Percentiles rank a stretch among this genome's conserved stretches.
Evolutionary conservation across 768 basidiomycete genomes (phyloP).

Genomic region (Calocera cornea): DNA sequence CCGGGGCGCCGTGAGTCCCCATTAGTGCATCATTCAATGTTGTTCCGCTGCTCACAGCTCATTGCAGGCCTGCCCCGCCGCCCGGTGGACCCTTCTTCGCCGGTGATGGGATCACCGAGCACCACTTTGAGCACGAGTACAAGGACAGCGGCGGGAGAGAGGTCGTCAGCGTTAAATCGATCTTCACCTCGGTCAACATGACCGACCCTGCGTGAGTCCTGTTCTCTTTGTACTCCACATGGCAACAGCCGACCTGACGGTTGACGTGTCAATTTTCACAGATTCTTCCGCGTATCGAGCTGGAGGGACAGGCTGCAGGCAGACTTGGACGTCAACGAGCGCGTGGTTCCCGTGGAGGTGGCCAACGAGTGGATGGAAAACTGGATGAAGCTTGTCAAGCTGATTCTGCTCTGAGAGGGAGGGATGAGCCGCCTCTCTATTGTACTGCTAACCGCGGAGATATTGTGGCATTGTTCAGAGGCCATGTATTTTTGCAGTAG

Average conservation of each 20-base stretch:
- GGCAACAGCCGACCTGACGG: neutral
- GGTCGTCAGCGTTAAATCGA: neutral
- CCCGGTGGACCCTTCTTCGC: neutral
- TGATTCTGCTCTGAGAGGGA: neutral
- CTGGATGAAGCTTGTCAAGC: neutral
- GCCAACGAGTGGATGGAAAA: neutral
- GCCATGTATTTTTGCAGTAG: too few relatives aligned
- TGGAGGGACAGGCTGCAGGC: neutral
- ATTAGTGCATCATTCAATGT: neutral
- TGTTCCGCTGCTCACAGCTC: neutral
- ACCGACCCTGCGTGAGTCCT: neutral
- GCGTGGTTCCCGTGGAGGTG: neutral
- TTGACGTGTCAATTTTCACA: neutral
- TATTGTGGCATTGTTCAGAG: too few relatives aligned
- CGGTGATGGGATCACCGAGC: neutral
- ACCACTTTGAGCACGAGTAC: neutral
- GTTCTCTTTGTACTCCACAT: too few relatives aligned
- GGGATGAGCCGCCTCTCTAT: too few relatives aligned
- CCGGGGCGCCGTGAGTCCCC: neutral
- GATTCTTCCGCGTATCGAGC: neutral
- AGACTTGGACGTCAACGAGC: neutral
- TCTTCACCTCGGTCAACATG: neutral
- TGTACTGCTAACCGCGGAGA: too few relatives aligned
- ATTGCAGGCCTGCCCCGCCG: neutral
- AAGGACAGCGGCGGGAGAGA: neutral